Evolutionary conservation across 495 filamentous ascomycete species (phyloP), one percentile per base, ranked within the genome.

Genomic region (Annulohypoxylon bovei): DNA sequence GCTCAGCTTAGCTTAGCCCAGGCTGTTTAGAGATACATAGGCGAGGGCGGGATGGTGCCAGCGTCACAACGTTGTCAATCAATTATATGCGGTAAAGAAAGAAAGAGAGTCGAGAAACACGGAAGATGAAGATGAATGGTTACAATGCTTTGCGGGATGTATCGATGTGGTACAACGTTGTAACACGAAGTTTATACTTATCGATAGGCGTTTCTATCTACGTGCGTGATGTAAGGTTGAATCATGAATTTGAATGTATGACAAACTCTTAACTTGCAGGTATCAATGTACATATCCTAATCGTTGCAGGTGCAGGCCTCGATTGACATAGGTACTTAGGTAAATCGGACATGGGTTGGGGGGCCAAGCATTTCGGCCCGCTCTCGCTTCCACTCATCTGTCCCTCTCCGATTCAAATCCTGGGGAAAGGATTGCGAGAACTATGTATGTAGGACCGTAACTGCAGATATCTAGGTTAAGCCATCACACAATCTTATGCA

Each of bases 1-100:
- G 68, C 61, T 63, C 61, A 70, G 67, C 39, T 42, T 65, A 65
- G 56, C 22, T 37, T 27, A 25, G 54, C n/a, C n/a, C n/a, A n/a
- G n/a, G n/a, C 60, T 64, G 14, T 47, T 65, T 63, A 57, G 1
- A 61, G 62, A 37, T 49, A 62, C 25, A 55, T 71, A 60, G 53
- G 56, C 54, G 55, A 62, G 49, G 30, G 16, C 39, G 39, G 39
- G 39, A 42, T 42, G 39, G 40, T 53, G 35, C 60, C 40, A 70
- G 61, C 46, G 46, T 65, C 37, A 20, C 30, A 60, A 44, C 18
- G 59, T 33, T 25, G 25, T 42, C 37, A 46, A 47, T 68, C 49
- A 46, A 52, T 70, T 47, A 39, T 54, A 55, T 61, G 42, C 47
- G 60, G 67, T n/a, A 20, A 40, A 58, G 50, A 22, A 28, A 53